Base-by-base conservation (phyloP, 345 rosid species). In the Pistacia integerrima region DNA sequence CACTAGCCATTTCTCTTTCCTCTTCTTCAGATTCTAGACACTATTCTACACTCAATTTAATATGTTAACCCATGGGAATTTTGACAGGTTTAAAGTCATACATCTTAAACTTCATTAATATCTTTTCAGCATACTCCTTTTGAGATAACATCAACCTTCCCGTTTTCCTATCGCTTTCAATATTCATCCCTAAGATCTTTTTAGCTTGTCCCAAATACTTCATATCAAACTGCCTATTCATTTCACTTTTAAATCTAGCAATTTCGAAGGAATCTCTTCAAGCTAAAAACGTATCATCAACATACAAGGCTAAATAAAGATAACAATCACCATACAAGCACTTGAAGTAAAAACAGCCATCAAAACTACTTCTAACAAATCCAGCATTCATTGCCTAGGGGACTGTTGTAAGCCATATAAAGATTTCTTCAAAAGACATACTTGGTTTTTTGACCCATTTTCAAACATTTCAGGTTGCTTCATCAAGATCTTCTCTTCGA, bases 161-260 rank as follows among this genome's bases (percentile, higher is more conserved):
- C 11, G 0, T 3, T 1, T 4, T 5, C 4, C 8, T 61, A 58
- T 22, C 3, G 3, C 4, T 58, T 1, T 5, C 0, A 58, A 58
- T 58, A 2, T 61, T 6, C 17, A 28, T 61, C 0, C 66, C 9
- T 12, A 62, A 0, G 0, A 62, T 30, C 1, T 8, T 62, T 5
- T 13, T 14, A 6, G 11, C 44, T 12, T 0, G 14, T 30, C 20
- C n/a, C 13, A 62, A 18, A 30, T 30, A 11, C 8, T 33, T 62
- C 1, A 62, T 62, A 8, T 63, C 46, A 63, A 63, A 63, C 18
- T 63, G 3, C 4, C 11, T 2, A 30, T 1, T 33, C 1, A 61
- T 0, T 0, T 4, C n/a, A 3, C 9, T 10, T 0, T 33, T 63
- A 7, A 6, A 1, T 6, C 7, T 33, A 5, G 14, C 0, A 4